Evolutionary conservation across 73 alveolate genomes (phyloP), one percentile per base, ranked within the genome.

Genomic region (Paraurostyla sp.): DNA sequence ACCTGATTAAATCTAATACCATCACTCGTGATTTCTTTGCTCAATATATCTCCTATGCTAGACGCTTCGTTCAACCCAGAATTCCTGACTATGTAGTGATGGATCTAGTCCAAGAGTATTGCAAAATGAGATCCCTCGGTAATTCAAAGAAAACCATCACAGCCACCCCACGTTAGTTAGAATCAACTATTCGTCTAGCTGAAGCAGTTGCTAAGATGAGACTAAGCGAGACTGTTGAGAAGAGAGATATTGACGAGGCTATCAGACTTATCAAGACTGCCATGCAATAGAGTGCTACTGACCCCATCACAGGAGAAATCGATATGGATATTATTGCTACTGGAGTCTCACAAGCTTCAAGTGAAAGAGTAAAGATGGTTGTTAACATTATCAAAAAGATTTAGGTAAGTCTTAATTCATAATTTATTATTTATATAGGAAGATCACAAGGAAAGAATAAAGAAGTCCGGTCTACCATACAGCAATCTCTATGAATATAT

Each of bases 261-360:
- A 58, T 92, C 40, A 92, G 89, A 76, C 83, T 92, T 30, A 89
- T 88, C 92, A 98, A 97, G 92, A 99, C 97, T n/a, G 99, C 99
- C 38, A 95, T 98, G 57, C 98, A 97, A 87, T 98, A 95, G 73
- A 98, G 99, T 0, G 99, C 99, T 0, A 97, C 99, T 29, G 99
- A 98, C 76, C 99, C 99, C 13, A 91, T 93, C 38, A 98, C 99
- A 43, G 99, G 99, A 11, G 95, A 88, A 40, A 94, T 91, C 54
- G 98, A 95, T 88, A 93, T 93, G 98, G 98, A 94, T 65, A 65
- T 96, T 25, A 60, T 96, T 35, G 73, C 92, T 36, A 96, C 98
- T 52, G 99, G 98, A 6, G 87, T 82, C 15, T 87, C 98, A 49
- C 75, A 97, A 0, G 50, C 95, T 36, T 43, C 96, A 0, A 94